These are phyloP conservation scores for Fraxinus americana DNA, from an alignment of 257 asterid species.

Conservation along the genomic window DNA sequence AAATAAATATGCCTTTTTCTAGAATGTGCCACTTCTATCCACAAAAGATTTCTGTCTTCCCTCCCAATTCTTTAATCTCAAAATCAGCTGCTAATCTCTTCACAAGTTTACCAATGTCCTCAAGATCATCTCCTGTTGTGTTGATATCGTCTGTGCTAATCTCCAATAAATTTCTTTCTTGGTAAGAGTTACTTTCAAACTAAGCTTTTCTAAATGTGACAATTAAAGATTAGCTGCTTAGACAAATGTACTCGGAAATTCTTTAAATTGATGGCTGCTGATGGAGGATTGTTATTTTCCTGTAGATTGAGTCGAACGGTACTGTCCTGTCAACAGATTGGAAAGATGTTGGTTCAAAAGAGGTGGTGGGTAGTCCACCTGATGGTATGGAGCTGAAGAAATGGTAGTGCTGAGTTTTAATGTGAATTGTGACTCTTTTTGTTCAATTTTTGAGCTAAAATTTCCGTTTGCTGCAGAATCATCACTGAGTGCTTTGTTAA, in stretches of 20 bases:
- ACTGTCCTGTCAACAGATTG: conserved; percentile 60
- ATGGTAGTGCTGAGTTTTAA: conserved; percentile 35
- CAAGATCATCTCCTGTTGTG: too few relatives aligned
- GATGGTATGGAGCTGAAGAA: conserved; percentile 60
- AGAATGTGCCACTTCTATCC: background rate
- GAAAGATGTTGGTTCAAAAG: conserved; percentile 61
- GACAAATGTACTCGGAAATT: background rate
- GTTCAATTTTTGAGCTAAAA: background rate
- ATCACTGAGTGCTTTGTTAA: background rate
- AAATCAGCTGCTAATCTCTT: too few relatives aligned
- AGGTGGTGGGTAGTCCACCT: conserved; percentile 62
- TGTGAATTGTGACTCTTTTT: background rate
- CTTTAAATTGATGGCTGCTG: background rate
- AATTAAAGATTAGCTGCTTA: background rate
- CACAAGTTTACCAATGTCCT: too few relatives aligned
- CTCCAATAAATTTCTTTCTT: background rate
- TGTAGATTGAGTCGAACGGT: conserved; percentile 54
- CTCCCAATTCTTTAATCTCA: too few relatives aligned
- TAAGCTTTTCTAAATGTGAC: background rate
- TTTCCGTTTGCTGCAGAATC: background rate
- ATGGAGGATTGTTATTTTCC: background rate
- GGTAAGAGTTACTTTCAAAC: background rate
- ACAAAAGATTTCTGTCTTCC: too few relatives aligned
- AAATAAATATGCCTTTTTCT: background rate
- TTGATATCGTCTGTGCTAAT: too few relatives aligned